phyloP scores from a whole-genome alignment of 768 basidiomycete species.

The Tulasnella sp. region DNA sequence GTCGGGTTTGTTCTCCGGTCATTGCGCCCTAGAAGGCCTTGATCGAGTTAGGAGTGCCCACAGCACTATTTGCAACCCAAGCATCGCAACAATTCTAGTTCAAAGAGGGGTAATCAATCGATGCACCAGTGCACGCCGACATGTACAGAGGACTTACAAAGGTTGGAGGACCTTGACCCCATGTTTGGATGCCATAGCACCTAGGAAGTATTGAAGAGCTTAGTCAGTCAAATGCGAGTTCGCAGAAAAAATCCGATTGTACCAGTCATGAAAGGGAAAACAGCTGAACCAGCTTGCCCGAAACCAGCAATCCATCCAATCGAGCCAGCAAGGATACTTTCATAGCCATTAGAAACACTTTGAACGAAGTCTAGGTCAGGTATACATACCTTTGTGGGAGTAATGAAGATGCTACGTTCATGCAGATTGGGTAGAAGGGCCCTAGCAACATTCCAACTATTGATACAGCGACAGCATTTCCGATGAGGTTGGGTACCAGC shows the following conservation, averaged over 20 bases:
- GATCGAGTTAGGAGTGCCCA: constrained; percentile 28
- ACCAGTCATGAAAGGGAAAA: constrained; percentile 47
- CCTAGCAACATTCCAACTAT: constrained; percentile 30
- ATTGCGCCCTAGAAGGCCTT: constrained; percentile 1
- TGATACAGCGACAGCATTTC: constrained; percentile 28
- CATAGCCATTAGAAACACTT: not conserved
- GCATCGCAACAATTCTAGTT: constrained; percentile 46
- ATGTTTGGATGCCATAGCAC: constrained; percentile 44
- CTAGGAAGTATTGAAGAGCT: not conserved
- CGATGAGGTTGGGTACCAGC: constrained; percentile 26
- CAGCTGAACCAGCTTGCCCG: constrained; percentile 27
- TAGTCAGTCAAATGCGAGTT: not conserved
- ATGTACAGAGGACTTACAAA: constrained; percentile 31
- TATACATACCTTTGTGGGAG: not conserved
- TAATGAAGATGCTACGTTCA: constrained; percentile 8
- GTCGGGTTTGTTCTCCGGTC: no score
- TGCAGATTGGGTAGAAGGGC: constrained; percentile 23
- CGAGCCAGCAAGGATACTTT: constrained; percentile 6
- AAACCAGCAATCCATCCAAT: constrained; percentile 27
- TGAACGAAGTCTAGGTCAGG: not conserved
- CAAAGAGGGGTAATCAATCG: not conserved
- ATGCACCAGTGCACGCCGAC: not conserved
- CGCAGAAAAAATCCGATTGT: not conserved
- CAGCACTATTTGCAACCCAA: constrained; percentile 42
- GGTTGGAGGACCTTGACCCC: constrained; percentile 51